Base-by-base conservation (phyloP, 2,329 filamentous ascomycete genomes). In the Rachicladosporium sp. region DNA sequence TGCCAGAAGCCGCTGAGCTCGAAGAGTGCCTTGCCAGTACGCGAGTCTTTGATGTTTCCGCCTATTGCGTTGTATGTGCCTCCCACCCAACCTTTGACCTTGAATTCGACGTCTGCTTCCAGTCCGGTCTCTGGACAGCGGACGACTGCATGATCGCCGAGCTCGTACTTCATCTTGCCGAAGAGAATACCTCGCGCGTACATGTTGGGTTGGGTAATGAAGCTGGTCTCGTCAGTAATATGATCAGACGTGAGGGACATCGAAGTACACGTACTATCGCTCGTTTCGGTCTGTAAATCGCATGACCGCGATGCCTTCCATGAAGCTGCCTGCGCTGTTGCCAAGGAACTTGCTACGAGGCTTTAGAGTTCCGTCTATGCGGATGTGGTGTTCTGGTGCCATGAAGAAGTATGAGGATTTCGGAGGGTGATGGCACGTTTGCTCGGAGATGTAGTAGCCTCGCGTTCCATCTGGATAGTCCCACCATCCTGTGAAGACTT, bases 341-440 rank as follows among this genome's bases (percentile, higher is more conserved):
- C 91, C 91, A 31, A 98, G 66, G 56, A 98, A 98, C 57, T 82
- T 93, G 64, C 88, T 95, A 52, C 88, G 76, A 1, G 91, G 91
- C 60, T 96, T 96, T 50, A 98, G 69, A 3, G 86, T 93, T 12
- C 91, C 91, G 55, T 98, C 91, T 53, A 98, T 93, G 41, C 91
- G 78, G 50, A 98, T 93, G 56, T 93, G 69, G 57, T 96, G 86
- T 40, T 93, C 79, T 2, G 91, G 91, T 0, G 85, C 88, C 80
- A 94, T 88, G 67, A 94, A 98, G 62, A 98, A 98, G 67, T 98
- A 98, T 64, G 87, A 94, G 35, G 89, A 96, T 67, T 98, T 98
- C 21, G 91, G 91, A 27, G 91, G 91, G 57, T 98, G 91, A 60
- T 98, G 91, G 21, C 88, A 96, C 1, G 91, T 98, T 63, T 98